Evolutionary conservation across 169 alveolate genomes (phyloP).

Genomic region (Babesia ovata): DNA sequence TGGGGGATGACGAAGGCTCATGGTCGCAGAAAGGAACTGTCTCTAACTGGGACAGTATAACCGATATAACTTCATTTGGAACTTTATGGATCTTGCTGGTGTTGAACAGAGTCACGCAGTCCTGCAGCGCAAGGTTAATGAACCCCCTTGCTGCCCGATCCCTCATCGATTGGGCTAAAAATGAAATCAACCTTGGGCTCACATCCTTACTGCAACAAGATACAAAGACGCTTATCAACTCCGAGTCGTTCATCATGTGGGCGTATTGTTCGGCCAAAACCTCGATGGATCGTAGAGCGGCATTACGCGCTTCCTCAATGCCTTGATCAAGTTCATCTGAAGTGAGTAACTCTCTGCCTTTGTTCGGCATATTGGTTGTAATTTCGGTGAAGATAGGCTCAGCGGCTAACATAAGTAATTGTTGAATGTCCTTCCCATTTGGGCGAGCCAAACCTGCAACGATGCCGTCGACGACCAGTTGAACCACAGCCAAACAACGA

Average conservation of each 20-base stretch:
- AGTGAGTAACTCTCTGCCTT: not conserved
- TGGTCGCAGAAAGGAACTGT: not conserved
- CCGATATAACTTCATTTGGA: not conserved
- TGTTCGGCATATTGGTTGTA: not conserved
- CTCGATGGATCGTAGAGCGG: slow-evolving; percentile 26
- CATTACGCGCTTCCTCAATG: slow-evolving; percentile 20
- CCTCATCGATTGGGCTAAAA: slow-evolving; percentile 1
- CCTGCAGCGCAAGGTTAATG: slow-evolving; percentile 6
- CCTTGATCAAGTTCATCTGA: not conserved
- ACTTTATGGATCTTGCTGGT: slow-evolving; percentile 1
- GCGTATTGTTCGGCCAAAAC: slow-evolving; percentile 11
- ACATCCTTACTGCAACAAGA: slow-evolving; percentile 32
- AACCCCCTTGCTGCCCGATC: slow-evolving; percentile 15
- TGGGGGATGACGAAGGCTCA: not conserved
- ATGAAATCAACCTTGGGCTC: not conserved
- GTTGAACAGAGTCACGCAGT: slow-evolving; percentile 15
- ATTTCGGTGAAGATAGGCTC: not conserved
- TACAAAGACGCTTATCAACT: slow-evolving; percentile 24
- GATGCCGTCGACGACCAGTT: not conserved
- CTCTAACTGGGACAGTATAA: not conserved
- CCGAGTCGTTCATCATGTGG: slow-evolving; percentile 14
- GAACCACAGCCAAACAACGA: not conserved
- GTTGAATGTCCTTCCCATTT: slow-evolving; percentile 39
- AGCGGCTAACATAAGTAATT: slow-evolving; percentile 24
- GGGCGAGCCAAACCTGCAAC: not conserved